Percentiles rank a stretch among this genome's conserved stretches.
These are phyloP conservation scores for Dactylonectria macrodidyma DNA, from an alignment of 2,329 filamentous ascomycete species.

Conservation along the genomic window DNA sequence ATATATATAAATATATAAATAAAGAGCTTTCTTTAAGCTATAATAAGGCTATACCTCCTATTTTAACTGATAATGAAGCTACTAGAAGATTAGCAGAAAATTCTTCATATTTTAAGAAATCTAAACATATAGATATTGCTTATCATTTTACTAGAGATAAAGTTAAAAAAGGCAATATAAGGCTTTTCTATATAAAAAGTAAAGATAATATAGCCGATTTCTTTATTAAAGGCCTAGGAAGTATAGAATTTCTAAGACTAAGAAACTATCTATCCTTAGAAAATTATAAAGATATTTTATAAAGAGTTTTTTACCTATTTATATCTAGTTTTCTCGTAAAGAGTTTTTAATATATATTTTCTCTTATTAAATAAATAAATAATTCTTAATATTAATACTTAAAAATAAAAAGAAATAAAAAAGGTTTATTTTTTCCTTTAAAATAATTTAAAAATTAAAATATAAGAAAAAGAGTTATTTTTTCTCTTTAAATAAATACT, in stretches of 20 bases:
- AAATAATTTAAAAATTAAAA: not conserved
- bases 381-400: not conserved
- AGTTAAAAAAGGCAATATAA: not conserved
- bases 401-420: not conserved
- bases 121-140: not conserved
- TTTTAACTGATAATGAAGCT: not conserved
- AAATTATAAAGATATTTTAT: not conserved
- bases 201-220: no score
- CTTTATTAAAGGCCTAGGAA: no score
- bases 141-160: not conserved
- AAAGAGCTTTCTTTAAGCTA: no score
- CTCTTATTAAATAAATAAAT: not conserved
- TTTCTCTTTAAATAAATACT: not conserved
- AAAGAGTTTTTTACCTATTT: not conserved
- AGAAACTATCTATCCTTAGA: no score
- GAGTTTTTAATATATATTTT: no score
- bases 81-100: not conserved
- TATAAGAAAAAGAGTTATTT: not conserved
- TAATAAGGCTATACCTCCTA: not conserved
- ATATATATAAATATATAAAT: no score
- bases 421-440: not conserved
- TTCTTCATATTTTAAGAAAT: not conserved
- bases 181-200: not conserved
- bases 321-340: not conserved
- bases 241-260: no score